These are phyloP conservation scores for Tephrocybe sp. DNA, from an alignment of 768 basidiomycete genomes.

Conservation along the genomic window DNA sequence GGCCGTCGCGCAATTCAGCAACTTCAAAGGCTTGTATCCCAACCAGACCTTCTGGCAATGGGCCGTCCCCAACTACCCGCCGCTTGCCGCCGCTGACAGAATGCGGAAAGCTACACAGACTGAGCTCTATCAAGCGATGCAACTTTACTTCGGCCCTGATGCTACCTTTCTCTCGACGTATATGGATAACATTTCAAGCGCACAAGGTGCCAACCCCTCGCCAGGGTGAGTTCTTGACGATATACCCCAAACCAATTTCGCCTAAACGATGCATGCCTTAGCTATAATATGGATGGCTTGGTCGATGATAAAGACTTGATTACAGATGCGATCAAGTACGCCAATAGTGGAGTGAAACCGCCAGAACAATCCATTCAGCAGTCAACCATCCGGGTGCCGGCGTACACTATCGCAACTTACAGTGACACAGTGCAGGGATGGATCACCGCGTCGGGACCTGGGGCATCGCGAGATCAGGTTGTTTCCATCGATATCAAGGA, in stretches of 20 bases:
- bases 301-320: neutral
- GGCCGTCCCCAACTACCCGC: neutral
- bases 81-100: neutral
- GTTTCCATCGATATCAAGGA: constrained; percentile 5
- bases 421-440: constrained; percentile 2
- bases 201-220: neutral
- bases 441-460: neutral
- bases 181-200: neutral
- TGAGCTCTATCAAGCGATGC: neutral
- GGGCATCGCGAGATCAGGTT: constrained; percentile 4
- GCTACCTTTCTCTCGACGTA: neutral
- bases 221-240: neutral
- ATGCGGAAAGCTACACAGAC: neutral
- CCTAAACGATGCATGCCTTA: neutral
- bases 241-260: neutral
- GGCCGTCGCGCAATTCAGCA: neutral
- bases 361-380: neutral
- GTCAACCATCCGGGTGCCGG: neutral
- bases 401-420: constrained; percentile 7
- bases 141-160: neutral
- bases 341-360: neutral
- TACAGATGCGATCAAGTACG: neutral
- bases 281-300: neutral
- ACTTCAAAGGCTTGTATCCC: neutral
- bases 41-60: neutral